Evolutionary conservation across 257 asterid species (phyloP).

Genomic region (Verbascum thapsus): DNA sequence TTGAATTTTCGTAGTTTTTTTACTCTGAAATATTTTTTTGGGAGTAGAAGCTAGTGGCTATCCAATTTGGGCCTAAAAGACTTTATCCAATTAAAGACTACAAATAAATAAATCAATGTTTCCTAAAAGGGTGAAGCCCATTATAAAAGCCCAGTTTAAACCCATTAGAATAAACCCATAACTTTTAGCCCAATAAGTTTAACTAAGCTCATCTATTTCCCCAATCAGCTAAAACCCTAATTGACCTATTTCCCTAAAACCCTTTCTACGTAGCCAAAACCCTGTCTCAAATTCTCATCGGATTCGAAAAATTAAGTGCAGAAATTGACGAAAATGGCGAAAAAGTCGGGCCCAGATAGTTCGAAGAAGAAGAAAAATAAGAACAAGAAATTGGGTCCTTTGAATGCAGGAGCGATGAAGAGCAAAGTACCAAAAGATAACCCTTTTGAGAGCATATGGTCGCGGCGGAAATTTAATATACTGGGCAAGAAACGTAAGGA

Average conservation of each 20-base stretch:
- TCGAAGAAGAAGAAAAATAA: conserved; percentile 58
- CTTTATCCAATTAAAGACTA: no score
- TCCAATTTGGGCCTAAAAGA: no score
- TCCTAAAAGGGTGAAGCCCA: no score
- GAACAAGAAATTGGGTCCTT: conserved; percentile 46
- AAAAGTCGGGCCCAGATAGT: conserved; percentile 41
- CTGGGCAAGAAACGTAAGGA: conserved; percentile 87
- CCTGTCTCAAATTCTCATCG: conserved; percentile 7
- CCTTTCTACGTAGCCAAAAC: conserved; percentile 18
- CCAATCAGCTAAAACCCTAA: conserved; percentile 33
- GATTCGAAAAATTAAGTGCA: background rate
- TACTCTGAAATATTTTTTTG: no score
- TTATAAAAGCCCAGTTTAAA: no score
- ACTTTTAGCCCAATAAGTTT: no score
- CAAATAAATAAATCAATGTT: no score
- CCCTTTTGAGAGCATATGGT: conserved; percentile 90
- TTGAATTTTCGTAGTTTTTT: no score
- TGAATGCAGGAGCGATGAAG: conserved; percentile 64
- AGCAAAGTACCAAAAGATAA: conserved; percentile 56
- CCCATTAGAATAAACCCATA: no score
- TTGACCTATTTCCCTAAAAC: conserved; percentile 26
- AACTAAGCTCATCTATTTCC: no score
- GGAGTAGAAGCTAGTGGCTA: no score
- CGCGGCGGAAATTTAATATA: conserved; percentile 77
- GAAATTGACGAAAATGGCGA: conserved; percentile 50